Evolutionary conservation across 2,329 filamentous ascomycete genomes (phyloP).

Genomic region (Neofusicoccum parvum): DNA sequence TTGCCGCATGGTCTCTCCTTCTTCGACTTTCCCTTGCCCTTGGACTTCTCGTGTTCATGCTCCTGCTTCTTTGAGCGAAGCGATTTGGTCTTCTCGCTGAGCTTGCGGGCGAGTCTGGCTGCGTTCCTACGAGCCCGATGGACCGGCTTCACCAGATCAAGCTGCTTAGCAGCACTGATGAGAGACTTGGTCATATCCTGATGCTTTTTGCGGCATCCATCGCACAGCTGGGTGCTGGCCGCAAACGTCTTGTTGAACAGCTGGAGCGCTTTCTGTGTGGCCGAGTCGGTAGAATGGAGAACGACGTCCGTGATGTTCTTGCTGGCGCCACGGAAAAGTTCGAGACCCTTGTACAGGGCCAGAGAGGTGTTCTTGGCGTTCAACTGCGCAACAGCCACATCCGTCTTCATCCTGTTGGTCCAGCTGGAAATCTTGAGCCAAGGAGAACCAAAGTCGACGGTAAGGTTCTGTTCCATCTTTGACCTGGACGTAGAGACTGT

Average conservation of each 20-base stretch:
- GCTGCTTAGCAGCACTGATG: neutral
- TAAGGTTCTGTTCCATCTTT: slow-evolving; percentile 29
- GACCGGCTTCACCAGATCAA: slow-evolving; percentile 27
- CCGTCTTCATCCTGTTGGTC: slow-evolving; percentile 25
- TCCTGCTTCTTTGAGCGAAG: neutral
- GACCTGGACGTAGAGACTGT: slow-evolving; percentile 46
- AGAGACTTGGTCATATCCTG: neutral
- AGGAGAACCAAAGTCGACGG: slow-evolving; percentile 36
- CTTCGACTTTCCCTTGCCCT: neutral
- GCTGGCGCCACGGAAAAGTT: neutral
- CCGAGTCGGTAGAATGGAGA: neutral
- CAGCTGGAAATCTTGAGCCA: slow-evolving; percentile 32
- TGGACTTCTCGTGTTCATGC: neutral
- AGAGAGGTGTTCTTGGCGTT: slow-evolving; percentile 30
- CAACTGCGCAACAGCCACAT: slow-evolving; percentile 28
- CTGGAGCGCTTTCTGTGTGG: slow-evolving; percentile 4
- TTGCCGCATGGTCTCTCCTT: neutral
- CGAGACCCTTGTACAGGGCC: slow-evolving; percentile 21
- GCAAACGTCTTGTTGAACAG: slow-evolving; percentile 10
- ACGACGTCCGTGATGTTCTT: slow-evolving; percentile 12
- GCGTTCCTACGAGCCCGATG: slow-evolving; percentile 35
- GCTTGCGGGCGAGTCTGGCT: slow-evolving; percentile 28
- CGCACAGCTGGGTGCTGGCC: neutral
- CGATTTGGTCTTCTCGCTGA: neutral
- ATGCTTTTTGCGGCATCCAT: neutral